A percentile compares a stretch with the other conserved stretches of the same genome.
These are phyloP conservation scores for Colletotrichum orchidophilum DNA, from an alignment of 2,329 filamentous ascomycete species.

Conservation along the genomic window DNA sequence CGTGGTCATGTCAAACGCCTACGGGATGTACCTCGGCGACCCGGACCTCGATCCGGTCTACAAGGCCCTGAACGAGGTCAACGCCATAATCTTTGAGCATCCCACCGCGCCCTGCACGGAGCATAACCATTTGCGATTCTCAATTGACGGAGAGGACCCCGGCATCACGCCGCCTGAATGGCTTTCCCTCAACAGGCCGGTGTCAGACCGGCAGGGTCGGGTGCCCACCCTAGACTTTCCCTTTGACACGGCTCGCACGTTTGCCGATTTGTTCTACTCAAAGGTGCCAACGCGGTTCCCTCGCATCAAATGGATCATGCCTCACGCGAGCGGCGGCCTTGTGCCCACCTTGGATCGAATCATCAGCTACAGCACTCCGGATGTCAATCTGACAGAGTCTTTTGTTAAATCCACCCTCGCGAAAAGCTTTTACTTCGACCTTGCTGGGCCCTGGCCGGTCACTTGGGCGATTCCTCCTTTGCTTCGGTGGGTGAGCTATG, in stretches of 20 bases:
- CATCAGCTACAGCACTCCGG: not conserved
- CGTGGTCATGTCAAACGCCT: slow-evolving; percentile 60
- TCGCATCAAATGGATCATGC: slow-evolving; percentile 39
- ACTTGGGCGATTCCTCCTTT: slow-evolving; percentile 34
- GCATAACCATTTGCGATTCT: slow-evolving; percentile 15
- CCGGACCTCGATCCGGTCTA: slow-evolving; percentile 55
- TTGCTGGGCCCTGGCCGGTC: slow-evolving; percentile 39
- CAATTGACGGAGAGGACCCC: slow-evolving; percentile 20
- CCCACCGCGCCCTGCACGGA: slow-evolving; percentile 59
- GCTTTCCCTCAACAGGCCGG: slow-evolving; percentile 15
- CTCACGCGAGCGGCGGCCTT: slow-evolving; percentile 39
- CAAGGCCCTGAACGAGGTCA: slow-evolving; percentile 54
- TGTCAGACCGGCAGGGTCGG: not conserved
- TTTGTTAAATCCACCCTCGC: slow-evolving; percentile 30
- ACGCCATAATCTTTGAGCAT: slow-evolving; percentile 63
- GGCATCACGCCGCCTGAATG: slow-evolving; percentile 3
- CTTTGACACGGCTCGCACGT: slow-evolving; percentile 36
- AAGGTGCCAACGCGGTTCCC: slow-evolving; percentile 37
- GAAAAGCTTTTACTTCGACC: slow-evolving; percentile 39
- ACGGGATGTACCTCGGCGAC: slow-evolving; percentile 62
- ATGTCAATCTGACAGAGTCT: slow-evolving; percentile 43
- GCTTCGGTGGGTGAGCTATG: slow-evolving; percentile 38
- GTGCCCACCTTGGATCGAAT: slow-evolving; percentile 38
- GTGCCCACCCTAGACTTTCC: slow-evolving; percentile 37
- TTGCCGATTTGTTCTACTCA: slow-evolving; percentile 33